Evolutionary conservation across 768 basidiomycete genomes (phyloP).

Genomic region (Amanita brunnescens): DNA sequence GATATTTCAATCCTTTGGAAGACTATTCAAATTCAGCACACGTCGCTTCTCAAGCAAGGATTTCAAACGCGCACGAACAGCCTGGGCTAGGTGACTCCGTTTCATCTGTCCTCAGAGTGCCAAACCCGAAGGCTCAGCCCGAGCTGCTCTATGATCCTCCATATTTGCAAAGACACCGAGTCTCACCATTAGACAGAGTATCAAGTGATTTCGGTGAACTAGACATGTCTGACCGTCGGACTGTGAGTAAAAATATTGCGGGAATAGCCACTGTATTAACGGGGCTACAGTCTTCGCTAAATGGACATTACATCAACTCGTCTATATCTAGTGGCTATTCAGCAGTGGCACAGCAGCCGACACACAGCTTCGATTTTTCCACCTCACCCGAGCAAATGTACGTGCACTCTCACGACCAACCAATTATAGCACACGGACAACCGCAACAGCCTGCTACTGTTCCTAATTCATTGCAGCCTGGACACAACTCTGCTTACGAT

Average conservation of each 20-base stretch:
- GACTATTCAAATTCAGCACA: constrained; percentile 18
- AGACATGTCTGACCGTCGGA: constrained; percentile 40
- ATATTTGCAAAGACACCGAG: constrained; percentile 49
- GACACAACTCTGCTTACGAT: constrained; percentile 24
- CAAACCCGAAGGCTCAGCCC: constrained; percentile 49
- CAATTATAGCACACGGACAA: constrained; percentile 24
- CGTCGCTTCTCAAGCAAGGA: not conserved
- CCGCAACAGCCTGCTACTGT: not conserved
- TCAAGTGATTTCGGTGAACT: constrained; percentile 61
- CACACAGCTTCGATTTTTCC: constrained; percentile 32
- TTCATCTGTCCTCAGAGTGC: constrained; percentile 53
- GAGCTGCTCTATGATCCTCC: constrained; percentile 62
- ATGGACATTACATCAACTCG: constrained; percentile 25
- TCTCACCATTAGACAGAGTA: constrained; percentile 42
- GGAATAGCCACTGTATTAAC: not conserved
- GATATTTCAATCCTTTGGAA: constrained; percentile 57
- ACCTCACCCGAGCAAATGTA: constrained; percentile 20
- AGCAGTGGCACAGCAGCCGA: constrained; percentile 23
- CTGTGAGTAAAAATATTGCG: constrained; percentile 13
- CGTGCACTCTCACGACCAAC: constrained; percentile 31
- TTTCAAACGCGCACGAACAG: constrained; percentile 22
- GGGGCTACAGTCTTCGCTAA: constrained; percentile 7
- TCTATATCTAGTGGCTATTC: constrained; percentile 25
- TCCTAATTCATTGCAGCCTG: constrained; percentile 13
- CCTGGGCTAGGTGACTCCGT: constrained; percentile 40